phyloP scores from a whole-genome alignment of 345 rosid genomes.

The Clarkia xantiana region DNA sequence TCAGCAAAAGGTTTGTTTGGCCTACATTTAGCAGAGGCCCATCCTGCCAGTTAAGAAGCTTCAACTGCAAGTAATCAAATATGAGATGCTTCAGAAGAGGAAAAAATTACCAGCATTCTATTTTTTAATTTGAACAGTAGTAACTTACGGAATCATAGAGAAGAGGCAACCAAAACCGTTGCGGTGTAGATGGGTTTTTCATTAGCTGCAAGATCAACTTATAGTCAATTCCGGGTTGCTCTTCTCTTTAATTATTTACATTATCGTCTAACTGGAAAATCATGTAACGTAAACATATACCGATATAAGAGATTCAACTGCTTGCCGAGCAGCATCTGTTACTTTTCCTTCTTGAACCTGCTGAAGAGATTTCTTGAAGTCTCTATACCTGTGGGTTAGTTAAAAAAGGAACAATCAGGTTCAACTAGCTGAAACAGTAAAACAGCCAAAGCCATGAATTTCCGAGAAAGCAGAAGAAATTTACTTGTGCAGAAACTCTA shows the following conservation, averaged over 20 bases:
- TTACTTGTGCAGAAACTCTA: conserved; percentile 88
- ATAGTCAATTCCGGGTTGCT: too few species aligned
- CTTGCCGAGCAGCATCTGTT: conserved; percentile 44
- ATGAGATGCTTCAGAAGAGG: too few species aligned
- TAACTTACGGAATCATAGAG: conserved; percentile 68
- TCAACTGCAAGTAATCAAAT: conserved; percentile 36
- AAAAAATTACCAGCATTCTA: too few species aligned
- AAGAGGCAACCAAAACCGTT: conserved; percentile 83
- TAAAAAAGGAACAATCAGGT: neutral
- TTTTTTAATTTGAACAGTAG: neutral
- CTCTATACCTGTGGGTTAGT: conserved; percentile 72
- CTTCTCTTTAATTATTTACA: too few species aligned
- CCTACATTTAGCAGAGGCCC: conserved; percentile 49
- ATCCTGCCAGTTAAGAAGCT: conserved; percentile 62
- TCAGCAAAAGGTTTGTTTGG: conserved; percentile 60
- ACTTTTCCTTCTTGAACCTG: conserved; percentile 43
- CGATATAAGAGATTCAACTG: conserved; percentile 65
- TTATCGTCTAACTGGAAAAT: too few species aligned
- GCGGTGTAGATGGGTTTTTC: conserved; percentile 84
- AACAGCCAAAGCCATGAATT: neutral
- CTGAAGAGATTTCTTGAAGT: conserved; percentile 73
- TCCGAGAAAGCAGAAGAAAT: conserved; percentile 1
- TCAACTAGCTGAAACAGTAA: conserved; percentile 1
- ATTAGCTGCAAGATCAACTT: conserved; percentile 73
- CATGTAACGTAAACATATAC: conserved; percentile 23